Percentiles rank a stretch among this genome's conserved stretches.
phyloP scores from a whole-genome alignment of 2,329 filamentous ascomycete genomes.

The Alternaria metachromatica region DNA sequence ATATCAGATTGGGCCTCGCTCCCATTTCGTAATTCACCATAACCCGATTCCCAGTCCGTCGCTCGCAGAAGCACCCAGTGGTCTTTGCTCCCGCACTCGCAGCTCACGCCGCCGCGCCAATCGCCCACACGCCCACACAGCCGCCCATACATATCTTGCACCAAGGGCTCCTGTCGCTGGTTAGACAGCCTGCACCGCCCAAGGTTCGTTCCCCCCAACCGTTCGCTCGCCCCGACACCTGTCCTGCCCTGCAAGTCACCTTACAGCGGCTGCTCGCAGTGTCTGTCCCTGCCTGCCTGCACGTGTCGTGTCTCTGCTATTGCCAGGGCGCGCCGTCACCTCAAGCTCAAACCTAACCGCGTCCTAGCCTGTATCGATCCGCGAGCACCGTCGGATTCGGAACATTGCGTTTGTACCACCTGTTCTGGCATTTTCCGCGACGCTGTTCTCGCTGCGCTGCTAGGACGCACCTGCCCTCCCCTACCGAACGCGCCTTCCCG shows the following conservation, averaged over 20 bases:
- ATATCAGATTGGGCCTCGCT: slow-evolving; percentile 24
- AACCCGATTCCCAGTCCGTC: slow-evolving; percentile 4
- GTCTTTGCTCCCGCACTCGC: slow-evolving; percentile 11
- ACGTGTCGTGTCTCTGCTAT: slow-evolving; percentile 26
- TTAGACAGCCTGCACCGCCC: slow-evolving; percentile 6
- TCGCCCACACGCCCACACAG: not conserved
- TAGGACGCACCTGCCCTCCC: not conserved
- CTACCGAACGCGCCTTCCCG: slow-evolving; percentile 10
- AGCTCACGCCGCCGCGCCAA: slow-evolving; percentile 3
- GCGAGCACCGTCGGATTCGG: slow-evolving; percentile 11
- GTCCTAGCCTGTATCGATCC: slow-evolving; percentile 11
- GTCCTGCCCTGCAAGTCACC: slow-evolving; percentile 22
- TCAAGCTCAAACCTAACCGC: slow-evolving; percentile 15
- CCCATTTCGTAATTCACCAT: slow-evolving; percentile 17
- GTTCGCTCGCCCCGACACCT: slow-evolving; percentile 12
- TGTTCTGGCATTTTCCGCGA: slow-evolving; percentile 1
- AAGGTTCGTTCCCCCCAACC: slow-evolving; percentile 12
- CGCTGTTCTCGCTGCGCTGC: not conserved
- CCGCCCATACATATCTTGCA: slow-evolving; percentile 8
- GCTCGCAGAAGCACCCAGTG: slow-evolving; percentile 1
- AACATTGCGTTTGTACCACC: slow-evolving; percentile 9
- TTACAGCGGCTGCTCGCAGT: slow-evolving; percentile 31
- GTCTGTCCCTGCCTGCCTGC: slow-evolving; percentile 3
- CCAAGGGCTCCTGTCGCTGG: slow-evolving; percentile 13
- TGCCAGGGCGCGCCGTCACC: slow-evolving; percentile 20